These are phyloP conservation scores for Calonectria pseudoreteaudii DNA, from an alignment of 2,329 filamentous ascomycete species.

Conservation along the genomic window DNA sequence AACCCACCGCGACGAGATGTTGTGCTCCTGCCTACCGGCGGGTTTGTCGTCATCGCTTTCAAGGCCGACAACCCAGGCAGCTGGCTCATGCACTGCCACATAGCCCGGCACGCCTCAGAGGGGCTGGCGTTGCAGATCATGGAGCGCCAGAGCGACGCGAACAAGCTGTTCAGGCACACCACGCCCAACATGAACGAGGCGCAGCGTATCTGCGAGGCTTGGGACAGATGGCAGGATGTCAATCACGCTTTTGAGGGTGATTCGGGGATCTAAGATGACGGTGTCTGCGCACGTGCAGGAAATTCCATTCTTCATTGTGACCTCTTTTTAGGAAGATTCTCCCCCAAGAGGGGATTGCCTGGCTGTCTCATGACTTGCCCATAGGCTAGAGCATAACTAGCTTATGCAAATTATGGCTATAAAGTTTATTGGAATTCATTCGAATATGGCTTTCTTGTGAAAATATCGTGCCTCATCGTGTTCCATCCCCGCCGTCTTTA, in stretches of 20 bases:
- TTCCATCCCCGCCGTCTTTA: not conserved
- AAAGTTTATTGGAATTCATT: not conserved
- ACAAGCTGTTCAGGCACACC: not conserved
- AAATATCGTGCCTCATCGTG: not conserved
- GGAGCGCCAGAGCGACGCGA: conserved; percentile 22
- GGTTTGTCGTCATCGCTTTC: conserved; percentile 61
- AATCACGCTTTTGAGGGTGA: not conserved
- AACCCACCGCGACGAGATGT: conserved; percentile 66
- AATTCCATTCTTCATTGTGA: not conserved
- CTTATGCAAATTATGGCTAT: not conserved
- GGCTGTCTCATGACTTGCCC: not conserved
- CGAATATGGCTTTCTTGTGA: too few species aligned
- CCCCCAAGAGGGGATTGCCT: not conserved
- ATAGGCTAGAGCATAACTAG: not conserved
- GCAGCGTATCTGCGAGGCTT: not conserved
- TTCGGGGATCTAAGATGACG: not conserved
- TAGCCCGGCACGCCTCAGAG: conserved; percentile 58
- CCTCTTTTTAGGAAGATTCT: not conserved
- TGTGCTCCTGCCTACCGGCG: conserved; percentile 55
- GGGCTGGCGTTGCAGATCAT: conserved; percentile 37
- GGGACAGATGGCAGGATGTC: not conserved
- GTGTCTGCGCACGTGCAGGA: not conserved
- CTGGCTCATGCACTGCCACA: conserved; percentile 63
- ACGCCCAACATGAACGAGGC: not conserved
- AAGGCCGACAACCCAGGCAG: conserved; percentile 60